phyloP scores from a whole-genome alignment of 2,329 filamentous ascomycete species.

The Aspergillus candidus region DNA sequence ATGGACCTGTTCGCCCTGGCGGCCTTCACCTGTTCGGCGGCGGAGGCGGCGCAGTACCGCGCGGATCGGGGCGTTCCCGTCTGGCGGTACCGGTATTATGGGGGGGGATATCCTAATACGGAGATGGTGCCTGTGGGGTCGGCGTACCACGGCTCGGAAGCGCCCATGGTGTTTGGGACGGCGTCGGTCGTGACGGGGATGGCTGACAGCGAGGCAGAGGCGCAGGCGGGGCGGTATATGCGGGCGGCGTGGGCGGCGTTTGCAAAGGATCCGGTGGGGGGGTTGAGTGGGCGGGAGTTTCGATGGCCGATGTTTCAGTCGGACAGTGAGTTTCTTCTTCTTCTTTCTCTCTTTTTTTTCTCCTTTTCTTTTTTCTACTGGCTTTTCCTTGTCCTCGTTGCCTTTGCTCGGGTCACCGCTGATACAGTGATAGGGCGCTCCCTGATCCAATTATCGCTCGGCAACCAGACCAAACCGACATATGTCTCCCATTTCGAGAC shows the following conservation, averaged over 20 bases:
- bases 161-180: conserved; percentile 3
- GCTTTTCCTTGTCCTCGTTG: too few relatives aligned
- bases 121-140: conserved; percentile 1
- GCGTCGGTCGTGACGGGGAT: conserved; percentile 1
- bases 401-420: too few relatives aligned
- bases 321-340: not conserved
- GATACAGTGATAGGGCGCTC: not conserved
- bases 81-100: conserved; percentile 5
- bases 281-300: conserved; percentile 1
- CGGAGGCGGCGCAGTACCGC: conserved; percentile 1
- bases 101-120: conserved; percentile 1
- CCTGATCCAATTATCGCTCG: conserved; percentile 1
- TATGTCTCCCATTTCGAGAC: conserved; percentile 3
- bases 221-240: conserved; percentile 4
- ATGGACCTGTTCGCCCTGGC: not conserved
- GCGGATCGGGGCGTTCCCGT: not conserved
- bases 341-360: too few relatives aligned
- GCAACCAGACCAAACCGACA: conserved; percentile 1
- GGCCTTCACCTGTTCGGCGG: not conserved
- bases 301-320: conserved; percentile 3
- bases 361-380: too few relatives aligned
- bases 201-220: not conserved
- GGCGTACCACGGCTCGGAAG: not conserved
- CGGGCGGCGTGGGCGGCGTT: conserved; percentile 2
- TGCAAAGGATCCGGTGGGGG: not conserved